Base-by-base conservation (phyloP, 2,329 filamentous ascomycete genomes). In the Monosporascus sp. region DNA sequence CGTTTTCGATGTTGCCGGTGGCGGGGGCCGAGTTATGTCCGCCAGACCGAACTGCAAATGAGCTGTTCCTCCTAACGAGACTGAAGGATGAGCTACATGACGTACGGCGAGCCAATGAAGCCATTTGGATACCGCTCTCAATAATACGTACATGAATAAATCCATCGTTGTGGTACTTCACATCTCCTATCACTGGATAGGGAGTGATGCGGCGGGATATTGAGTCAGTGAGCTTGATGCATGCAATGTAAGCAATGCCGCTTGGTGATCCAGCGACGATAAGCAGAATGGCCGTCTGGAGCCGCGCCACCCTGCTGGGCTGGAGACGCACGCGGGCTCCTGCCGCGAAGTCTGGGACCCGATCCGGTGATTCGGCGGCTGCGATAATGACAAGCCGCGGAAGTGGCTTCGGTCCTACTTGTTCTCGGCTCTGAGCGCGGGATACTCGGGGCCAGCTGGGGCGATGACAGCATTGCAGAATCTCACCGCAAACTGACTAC, bases 31-130 rank as follows among this genome's bases (percentile, higher is more conserved):
- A 27, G 2, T 48, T 50, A 43, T 54, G 53, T 14, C 53, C 53
- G 5, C 53, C 50, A 24, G 50, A 53, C 35, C 53, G 48, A 25
- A 55, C 49, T 17, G 53, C 53, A 36, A 57, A 54, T 25, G 22
- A 14, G 43, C 2, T 22, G 9, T 45, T 17, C n/a, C n/a, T n/a
- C n/a, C n/a, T n/a, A n/a, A n/a, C n/a, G n/a, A n/a, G n/a, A n/a
- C n/a, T n/a, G n/a, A n/a, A n/a, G n/a, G n/a, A n/a, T n/a, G n/a
- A n/a, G n/a, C n/a, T n/a, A n/a, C n/a, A n/a, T n/a, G n/a, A n/a
- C n/a, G n/a, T n/a, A n/a, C n/a, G n/a, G n/a, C n/a, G n/a, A n/a
- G n/a, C n/a, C n/a, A n/a, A n/a, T n/a, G n/a, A n/a, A n/a, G n/a
- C n/a, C n/a, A n/a, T n/a, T n/a, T n/a, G n/a, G n/a, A n/a, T n/a